phyloP scores from a whole-genome alignment of 768 basidiomycete species.

The Suillus americanus region DNA sequence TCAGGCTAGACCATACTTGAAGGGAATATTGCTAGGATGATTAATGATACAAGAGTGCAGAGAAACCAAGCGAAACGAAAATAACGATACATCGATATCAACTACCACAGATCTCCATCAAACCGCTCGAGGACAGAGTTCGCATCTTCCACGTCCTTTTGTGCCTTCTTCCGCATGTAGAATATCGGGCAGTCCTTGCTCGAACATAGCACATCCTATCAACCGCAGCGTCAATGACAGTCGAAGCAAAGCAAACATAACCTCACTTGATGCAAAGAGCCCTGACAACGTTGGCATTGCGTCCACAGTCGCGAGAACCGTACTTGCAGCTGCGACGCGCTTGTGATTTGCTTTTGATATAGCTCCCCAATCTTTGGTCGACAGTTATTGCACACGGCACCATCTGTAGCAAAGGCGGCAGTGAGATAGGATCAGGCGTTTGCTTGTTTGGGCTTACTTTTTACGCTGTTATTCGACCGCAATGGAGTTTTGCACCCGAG shows the following conservation, averaged over 20 bases:
- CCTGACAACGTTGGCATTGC: constrained; percentile 98
- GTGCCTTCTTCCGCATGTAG: constrained; percentile 97
- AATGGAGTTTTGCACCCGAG: constrained; percentile 94
- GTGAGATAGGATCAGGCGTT: constrained; percentile 2
- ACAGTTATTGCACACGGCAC: constrained; percentile 95
- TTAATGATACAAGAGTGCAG: background rate
- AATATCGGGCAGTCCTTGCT: constrained; percentile 99
- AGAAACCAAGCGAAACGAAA: background rate
- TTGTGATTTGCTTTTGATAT: constrained; percentile 84
- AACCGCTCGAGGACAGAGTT: constrained; percentile 81
- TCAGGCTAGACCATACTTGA: background rate
- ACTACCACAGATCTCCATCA: constrained; percentile 69
- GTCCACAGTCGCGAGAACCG: constrained; percentile 97
- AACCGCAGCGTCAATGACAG: background rate
- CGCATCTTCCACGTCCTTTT: constrained; percentile 94
- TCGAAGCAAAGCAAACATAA: background rate
- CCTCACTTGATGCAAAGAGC: constrained; percentile 88
- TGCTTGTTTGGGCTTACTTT: constrained; percentile 43
- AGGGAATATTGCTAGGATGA: background rate
- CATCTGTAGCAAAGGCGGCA: constrained; percentile 47
- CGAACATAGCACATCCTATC: constrained; percentile 91
- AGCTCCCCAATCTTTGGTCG: constrained; percentile 81
- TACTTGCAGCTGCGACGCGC: constrained; percentile 79
- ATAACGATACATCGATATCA: background rate
- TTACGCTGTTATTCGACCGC: constrained; percentile 69